Percentiles rank a stretch among this genome's conserved stretches.
Evolutionary conservation across 2,329 filamentous ascomycete genomes (phyloP).

Genomic region (Fusarium napiforme): DNA sequence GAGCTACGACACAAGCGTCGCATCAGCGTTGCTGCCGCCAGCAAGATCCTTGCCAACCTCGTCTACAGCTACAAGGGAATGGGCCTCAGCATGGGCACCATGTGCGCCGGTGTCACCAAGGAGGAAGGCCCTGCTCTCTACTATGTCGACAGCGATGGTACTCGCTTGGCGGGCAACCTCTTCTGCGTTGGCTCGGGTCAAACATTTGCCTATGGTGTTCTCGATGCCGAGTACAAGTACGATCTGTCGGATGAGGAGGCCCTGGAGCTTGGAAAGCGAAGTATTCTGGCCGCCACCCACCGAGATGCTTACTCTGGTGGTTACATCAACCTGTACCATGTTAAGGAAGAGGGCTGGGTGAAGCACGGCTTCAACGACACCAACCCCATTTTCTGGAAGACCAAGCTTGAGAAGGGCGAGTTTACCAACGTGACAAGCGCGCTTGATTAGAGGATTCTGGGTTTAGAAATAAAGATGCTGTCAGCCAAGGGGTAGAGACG

Average conservation of each 20-base stretch:
- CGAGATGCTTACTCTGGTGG: conserved; percentile 98
- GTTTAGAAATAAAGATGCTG: conserved; percentile 12
- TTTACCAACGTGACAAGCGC: conserved; percentile 93
- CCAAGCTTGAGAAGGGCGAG: conserved; percentile 97
- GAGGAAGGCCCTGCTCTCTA: conserved; percentile 97
- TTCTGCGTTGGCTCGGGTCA: conserved; percentile 99
- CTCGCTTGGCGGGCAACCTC: conserved; percentile 89
- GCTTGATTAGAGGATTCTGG: conserved; percentile 60
- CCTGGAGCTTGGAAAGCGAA: conserved; percentile 87
- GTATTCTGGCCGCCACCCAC: conserved; percentile 95
- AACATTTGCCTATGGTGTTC: conserved; percentile 97
- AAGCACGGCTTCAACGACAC: conserved; percentile 99
- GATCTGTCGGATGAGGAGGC: conserved; percentile 89
- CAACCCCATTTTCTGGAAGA: conserved; percentile 99
- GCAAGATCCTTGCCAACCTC: conserved; percentile 98
- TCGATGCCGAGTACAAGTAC: conserved; percentile 95
- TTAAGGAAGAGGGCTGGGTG: conserved; percentile 99
- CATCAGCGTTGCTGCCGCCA: conserved; percentile 96
- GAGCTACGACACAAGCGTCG: conserved; percentile 99
- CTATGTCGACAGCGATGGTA: conserved; percentile 97
- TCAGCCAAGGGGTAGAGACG: conserved; percentile 3
- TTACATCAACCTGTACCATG: conserved; percentile 98
- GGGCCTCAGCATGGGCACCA: conserved; percentile 98
- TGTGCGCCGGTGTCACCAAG: conserved; percentile 96
- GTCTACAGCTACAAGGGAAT: conserved; percentile 99